phyloP scores from a whole-genome alignment of 192 early-diverging fungal species.

The Spizellomyces punctatus region DNA sequence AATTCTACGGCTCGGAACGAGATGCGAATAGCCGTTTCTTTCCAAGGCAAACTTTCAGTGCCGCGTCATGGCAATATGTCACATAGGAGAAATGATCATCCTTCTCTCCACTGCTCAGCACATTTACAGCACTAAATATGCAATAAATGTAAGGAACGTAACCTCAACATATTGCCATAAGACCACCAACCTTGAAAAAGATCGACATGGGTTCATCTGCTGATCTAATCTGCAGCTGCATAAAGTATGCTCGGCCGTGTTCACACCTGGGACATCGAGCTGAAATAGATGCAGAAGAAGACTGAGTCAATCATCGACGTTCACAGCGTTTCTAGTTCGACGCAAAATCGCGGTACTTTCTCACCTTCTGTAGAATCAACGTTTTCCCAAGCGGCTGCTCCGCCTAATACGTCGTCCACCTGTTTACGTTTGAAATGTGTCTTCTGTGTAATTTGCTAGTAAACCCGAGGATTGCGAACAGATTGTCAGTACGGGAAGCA shows the following conservation, averaged over 20 bases:
- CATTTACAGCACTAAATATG: slow-evolving; percentile 25
- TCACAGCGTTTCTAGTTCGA: background rate
- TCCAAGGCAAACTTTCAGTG: too few species aligned
- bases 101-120: slow-evolving; percentile 32
- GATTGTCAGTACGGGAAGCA: background rate
- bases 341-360: background rate
- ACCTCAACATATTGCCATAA: background rate
- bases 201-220: slow-evolving; percentile 95
- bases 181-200: slow-evolving; percentile 68
- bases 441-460: slow-evolving; percentile 56
- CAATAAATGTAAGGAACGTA: background rate
- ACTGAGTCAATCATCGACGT: background rate
- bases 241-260: slow-evolving; percentile 58
- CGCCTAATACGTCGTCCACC: slow-evolving; percentile 93
- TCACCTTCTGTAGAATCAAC: slow-evolving; percentile 65
- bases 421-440: slow-evolving; percentile 76
- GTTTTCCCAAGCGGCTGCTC: slow-evolving; percentile 86
- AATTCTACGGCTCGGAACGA: too few species aligned
- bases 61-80: too few species aligned
- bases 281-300: background rate
- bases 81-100: background rate
- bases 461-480: background rate
- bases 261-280: slow-evolving; percentile 51
- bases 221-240: slow-evolving; percentile 90
- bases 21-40: too few species aligned